phyloP scores from a whole-genome alignment of 768 basidiomycete genomes.

The Myochromella boudieri region DNA sequence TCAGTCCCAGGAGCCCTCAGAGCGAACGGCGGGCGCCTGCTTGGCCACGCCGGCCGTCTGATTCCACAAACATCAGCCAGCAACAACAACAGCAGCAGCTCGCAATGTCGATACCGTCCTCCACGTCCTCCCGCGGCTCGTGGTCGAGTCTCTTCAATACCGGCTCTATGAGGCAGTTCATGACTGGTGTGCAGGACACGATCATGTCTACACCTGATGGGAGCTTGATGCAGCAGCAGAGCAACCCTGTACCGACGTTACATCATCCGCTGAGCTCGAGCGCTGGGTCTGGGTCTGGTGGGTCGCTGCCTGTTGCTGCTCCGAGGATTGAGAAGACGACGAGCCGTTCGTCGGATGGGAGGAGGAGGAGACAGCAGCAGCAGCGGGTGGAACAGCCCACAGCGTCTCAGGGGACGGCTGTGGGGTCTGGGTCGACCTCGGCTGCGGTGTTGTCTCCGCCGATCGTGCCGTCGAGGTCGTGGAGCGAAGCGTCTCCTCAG shows the following conservation, averaged over 20 bases:
- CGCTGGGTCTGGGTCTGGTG: not conserved
- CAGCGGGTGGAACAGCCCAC: not conserved
- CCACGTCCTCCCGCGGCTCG: slow-evolving; percentile 69
- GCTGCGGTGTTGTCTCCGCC: no score
- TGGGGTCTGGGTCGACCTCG: no score
- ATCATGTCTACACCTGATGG: slow-evolving; percentile 43
- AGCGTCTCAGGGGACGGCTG: no score
- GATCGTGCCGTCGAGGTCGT: slow-evolving; percentile 45
- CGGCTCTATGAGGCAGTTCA: slow-evolving; percentile 65
- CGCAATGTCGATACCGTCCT: slow-evolving; percentile 45
- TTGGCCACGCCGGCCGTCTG: slow-evolving; percentile 53
- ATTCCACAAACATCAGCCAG: slow-evolving; percentile 33
- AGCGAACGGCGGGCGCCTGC: slow-evolving; percentile 38
- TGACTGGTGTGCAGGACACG: slow-evolving; percentile 59
- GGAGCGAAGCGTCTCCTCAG: slow-evolving; percentile 47
- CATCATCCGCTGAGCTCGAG: slow-evolving; percentile 6
- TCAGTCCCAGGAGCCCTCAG: slow-evolving; percentile 34
- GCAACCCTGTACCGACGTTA: no score
- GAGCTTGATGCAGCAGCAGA: no score
- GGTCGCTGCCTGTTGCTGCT: not conserved
- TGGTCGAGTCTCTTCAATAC: slow-evolving; percentile 81
- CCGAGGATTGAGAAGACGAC: slow-evolving; percentile 1
- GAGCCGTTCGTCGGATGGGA: not conserved
- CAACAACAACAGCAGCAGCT: slow-evolving; percentile 27
- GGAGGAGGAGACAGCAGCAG: slow-evolving; percentile 1